These are phyloP conservation scores for Saccharomycopsis guyanensis DNA, from an alignment of 805 yeast species.

Conservation along the genomic window DNA sequence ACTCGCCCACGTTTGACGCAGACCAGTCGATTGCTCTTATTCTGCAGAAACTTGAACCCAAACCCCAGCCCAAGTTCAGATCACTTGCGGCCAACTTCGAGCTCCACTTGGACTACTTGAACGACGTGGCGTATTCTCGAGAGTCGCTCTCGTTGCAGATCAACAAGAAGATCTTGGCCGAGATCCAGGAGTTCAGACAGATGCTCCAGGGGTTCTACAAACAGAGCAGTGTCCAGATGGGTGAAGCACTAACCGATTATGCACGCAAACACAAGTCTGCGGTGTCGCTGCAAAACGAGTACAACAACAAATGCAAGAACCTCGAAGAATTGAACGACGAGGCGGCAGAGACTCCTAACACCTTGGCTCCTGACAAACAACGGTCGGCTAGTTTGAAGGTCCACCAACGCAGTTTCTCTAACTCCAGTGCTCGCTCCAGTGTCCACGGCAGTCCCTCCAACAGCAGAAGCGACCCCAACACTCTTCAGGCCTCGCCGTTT, in stretches of 20 bases:
- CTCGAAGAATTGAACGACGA: constrained; percentile 17
- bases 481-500: constrained; percentile 12
- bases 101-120: constrained; percentile 16
- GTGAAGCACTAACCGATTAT: constrained; percentile 4
- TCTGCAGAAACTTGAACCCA: not conserved
- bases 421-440: constrained; percentile 10
- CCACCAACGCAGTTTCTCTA: constrained; percentile 11
- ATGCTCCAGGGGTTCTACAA: constrained; percentile 5
- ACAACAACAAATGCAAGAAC: constrained; percentile 12
- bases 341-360: not conserved
- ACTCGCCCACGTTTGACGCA: not conserved
- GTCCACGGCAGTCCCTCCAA: constrained; percentile 2
- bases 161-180: constrained; percentile 13
- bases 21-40: not conserved
- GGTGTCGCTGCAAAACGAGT: constrained; percentile 11
- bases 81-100: constrained; percentile 18
- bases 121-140: constrained; percentile 16
- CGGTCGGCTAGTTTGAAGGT: not conserved
- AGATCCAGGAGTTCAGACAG: constrained; percentile 9
- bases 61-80: constrained; percentile 5
- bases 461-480: not conserved
- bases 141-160: constrained; percentile 18
- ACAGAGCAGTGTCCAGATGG: constrained; percentile 2
- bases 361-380: not conserved
- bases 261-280: constrained; percentile 6